Evolutionary conservation across 306 rosid genomes (phyloP), one percentile per base, ranked within the genome.

Genomic region (Morella rubra): DNA sequence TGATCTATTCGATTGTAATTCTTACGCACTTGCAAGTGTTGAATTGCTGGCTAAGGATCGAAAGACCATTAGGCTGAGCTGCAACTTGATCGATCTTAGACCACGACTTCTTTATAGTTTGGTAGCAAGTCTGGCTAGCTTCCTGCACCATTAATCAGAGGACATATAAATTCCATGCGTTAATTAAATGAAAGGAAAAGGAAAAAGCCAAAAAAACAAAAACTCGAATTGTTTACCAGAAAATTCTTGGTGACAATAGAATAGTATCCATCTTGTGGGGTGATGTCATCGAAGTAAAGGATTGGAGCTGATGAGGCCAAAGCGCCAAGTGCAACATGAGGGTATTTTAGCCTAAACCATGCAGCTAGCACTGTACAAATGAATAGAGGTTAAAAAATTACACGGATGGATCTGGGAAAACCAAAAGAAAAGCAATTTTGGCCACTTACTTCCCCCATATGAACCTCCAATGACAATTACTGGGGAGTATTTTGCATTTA

Each of bases 401-500:
- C 19, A 54, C 32, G 32, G 32, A 1, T 27, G 44, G 44, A 13
- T 42, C 69, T 20, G 11, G 37, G 1, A 20, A 40, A 51, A 37
- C 37, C 20, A 13, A 50, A 41, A 11, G 8, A 59, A 41, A 50
- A 53, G 45, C 9, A 44, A 24, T 0, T 74, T 10, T 71, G 50
- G 71, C 11, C 4, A 85, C 86, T 78, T 27, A 88, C 95, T 88
- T 90, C 95, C 95, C 54, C 95, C 95, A 37, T 90, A 90, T 12
- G 95, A 90, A 60, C 83, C 95, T 52, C 95, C 95, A n/a, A 90
- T 45, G 3, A 90, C 90, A 75, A 90, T 86, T 50, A 88, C 85
- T 0, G 92, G 95, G 16, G 90, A 88, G 54, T 81, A 8, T 18
- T 83, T 54, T 16, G 95, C 86, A 0, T 71, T 53, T 4, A 83